These are phyloP conservation scores for Chrysanthemum seticuspe DNA, from an alignment of 129 eudicot species.

Conservation along the genomic window DNA sequence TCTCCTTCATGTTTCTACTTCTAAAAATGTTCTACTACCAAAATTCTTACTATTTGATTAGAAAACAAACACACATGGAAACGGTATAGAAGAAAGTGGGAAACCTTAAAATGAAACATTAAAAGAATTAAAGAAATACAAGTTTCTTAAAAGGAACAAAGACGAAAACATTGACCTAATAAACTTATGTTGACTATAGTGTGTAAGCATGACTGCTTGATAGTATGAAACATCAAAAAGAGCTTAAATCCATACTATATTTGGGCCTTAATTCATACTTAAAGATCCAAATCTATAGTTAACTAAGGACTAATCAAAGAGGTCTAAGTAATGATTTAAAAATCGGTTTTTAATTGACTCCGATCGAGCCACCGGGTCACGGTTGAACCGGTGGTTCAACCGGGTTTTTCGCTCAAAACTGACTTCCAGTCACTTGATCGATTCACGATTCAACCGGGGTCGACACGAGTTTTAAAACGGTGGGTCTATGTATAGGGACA, in stretches of 20 bases:
- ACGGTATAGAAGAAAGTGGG: not conserved
- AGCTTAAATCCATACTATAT: not conserved
- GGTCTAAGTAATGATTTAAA: not conserved
- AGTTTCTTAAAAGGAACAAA: slow-evolving; percentile 10
- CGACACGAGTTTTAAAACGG: too few species aligned
- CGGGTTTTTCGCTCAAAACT: too few species aligned
- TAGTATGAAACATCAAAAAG: not conserved
- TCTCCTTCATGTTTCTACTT: too few species aligned
- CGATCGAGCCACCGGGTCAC: too few species aligned
- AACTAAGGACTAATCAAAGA: slow-evolving; percentile 9
- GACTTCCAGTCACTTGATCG: too few species aligned
- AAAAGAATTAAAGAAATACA: too few species aligned
- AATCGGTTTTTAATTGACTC: too few species aligned
- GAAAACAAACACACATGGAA: not conserved
- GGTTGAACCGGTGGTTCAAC: too few species aligned
- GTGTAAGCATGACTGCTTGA: slow-evolving; percentile 2
- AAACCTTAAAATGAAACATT: too few species aligned
- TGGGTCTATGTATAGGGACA: not conserved
- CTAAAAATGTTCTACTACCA: not conserved
- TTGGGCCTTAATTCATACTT: slow-evolving; percentile 13
- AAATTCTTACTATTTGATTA: not conserved
- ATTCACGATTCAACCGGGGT: too few species aligned
- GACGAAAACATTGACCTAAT: slow-evolving; percentile 27
- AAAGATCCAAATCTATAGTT: slow-evolving; percentile 16
- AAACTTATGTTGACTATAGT: slow-evolving; percentile 15